These are phyloP conservation scores for Diaporthe citrichinensis DNA, from an alignment of 2,329 filamentous ascomycete genomes.

Conservation along the genomic window DNA sequence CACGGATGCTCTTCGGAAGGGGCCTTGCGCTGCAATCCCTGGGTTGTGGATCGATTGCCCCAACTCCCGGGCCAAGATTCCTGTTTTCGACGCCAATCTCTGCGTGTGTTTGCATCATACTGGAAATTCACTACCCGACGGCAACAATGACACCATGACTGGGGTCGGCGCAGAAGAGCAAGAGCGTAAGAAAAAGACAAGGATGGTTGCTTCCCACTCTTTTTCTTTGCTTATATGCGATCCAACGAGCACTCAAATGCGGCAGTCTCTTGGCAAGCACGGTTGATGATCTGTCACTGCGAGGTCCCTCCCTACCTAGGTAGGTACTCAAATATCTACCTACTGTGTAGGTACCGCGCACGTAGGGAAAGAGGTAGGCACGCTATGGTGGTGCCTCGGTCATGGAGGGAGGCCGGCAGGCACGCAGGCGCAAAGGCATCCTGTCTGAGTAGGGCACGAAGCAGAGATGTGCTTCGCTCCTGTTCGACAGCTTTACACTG, in stretches of 20 bases:
- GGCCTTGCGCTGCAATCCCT: neutral
- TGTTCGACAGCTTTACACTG: neutral
- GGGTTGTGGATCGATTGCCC: neutral
- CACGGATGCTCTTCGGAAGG: neutral
- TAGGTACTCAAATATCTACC: neutral
- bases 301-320: neutral
- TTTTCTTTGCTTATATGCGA: neutral
- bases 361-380: neutral
- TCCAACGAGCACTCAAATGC: neutral
- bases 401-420: neutral
- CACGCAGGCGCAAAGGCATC: neutral
- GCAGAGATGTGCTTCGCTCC: neutral
- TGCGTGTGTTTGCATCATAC: constrained; percentile 17
- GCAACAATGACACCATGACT: neutral
- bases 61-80: neutral
- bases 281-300: neutral
- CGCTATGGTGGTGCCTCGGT: neutral
- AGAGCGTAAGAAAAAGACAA: neutral
- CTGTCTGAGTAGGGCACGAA: neutral
- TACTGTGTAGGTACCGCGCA: too few species aligned
- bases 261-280: constrained; percentile 1
- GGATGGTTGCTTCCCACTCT: neutral
- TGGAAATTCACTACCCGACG: neutral
- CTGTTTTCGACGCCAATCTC: constrained; percentile 15
- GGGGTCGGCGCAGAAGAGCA: neutral